Evolutionary conservation across 202 grass and related monocot genomes (phyloP).

Genomic region (Panicum virgatum): DNA sequence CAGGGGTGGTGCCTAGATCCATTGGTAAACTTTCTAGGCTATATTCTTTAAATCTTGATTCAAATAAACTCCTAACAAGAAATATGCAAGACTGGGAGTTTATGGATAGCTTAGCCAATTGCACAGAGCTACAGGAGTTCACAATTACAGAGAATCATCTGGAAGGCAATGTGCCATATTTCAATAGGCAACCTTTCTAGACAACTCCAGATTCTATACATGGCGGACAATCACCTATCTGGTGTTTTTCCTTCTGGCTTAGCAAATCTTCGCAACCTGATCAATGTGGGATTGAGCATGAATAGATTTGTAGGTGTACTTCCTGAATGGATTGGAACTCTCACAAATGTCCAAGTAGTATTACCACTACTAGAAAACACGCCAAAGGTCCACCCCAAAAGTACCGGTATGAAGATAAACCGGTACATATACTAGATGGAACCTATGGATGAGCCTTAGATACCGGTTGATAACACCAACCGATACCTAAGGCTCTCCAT

Average conservation of each 20-base stretch:
- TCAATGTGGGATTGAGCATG: not conserved
- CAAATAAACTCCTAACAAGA: constrained; percentile 30
- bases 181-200: constrained; percentile 46
- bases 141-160: constrained; percentile 21
- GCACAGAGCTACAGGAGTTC: constrained; percentile 9
- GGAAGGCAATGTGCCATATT: constrained; percentile 27
- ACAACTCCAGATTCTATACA: constrained; percentile 6
- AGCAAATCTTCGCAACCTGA: constrained; percentile 24
- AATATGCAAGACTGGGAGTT: constrained; percentile 47
- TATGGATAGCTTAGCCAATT: constrained; percentile 47
- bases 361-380: no score
- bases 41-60: constrained; percentile 23
- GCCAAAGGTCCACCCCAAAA: no score
- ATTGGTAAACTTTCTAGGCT: constrained; percentile 43
- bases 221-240: constrained; percentile 30
- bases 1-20: constrained; percentile 35
- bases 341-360: not conserved
- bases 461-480: no score
- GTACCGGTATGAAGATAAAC: no score
- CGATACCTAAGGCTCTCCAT: no score
- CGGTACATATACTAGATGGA: no score
- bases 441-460: no score
- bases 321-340: constrained; percentile 24
- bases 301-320: constrained; percentile 31
- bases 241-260: constrained; percentile 37